Conservation (phyloP, 495 filamentous ascomycete genomes). For the Penicillium verhagenii region DNA sequence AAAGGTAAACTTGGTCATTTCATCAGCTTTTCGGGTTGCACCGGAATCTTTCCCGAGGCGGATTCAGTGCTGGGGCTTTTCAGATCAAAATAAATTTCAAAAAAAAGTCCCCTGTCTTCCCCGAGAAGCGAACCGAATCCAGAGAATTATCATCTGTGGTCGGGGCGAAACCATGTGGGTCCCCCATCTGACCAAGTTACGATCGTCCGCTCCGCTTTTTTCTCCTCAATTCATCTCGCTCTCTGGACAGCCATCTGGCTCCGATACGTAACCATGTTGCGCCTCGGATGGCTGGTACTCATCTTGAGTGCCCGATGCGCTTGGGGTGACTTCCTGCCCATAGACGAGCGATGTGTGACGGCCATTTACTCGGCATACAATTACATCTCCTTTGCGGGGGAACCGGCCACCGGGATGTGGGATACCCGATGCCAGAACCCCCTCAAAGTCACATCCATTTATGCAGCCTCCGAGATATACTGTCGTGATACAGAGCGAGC, state of each 20-base stretch:
- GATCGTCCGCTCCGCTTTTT: slow-evolving; percentile 15
- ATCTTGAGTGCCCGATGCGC: slow-evolving; percentile 1
- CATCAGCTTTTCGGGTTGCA: background rate
- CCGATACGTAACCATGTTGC: slow-evolving; percentile 7
- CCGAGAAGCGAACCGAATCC: background rate
- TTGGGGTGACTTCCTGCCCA: slow-evolving; percentile 15
- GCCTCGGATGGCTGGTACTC: slow-evolving; percentile 16
- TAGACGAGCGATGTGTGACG: slow-evolving; percentile 38
- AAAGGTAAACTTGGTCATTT: background rate
- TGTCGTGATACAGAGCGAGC: slow-evolving; percentile 28
- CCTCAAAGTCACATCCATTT: slow-evolving; percentile 37
- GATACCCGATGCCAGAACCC: slow-evolving; percentile 35
- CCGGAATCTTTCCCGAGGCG: too few species aligned
- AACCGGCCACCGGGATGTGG: slow-evolving; percentile 24
- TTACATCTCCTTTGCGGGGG: slow-evolving; percentile 37
- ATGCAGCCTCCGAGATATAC: slow-evolving; percentile 35
- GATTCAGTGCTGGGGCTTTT: too few species aligned
- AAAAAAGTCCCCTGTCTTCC: too few species aligned
- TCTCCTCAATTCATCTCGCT: slow-evolving; percentile 10
- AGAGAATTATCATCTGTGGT: background rate
- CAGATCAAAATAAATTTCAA: too few species aligned
- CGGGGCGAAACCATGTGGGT: background rate
- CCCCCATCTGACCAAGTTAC: background rate
- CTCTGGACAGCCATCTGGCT: background rate
- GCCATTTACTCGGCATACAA: slow-evolving; percentile 36